A percentile compares a stretch with the other conserved stretches of the same genome.
Evolutionary conservation across 2,329 filamentous ascomycete genomes (phyloP).

Genomic region (Fusarium anthophilum): DNA sequence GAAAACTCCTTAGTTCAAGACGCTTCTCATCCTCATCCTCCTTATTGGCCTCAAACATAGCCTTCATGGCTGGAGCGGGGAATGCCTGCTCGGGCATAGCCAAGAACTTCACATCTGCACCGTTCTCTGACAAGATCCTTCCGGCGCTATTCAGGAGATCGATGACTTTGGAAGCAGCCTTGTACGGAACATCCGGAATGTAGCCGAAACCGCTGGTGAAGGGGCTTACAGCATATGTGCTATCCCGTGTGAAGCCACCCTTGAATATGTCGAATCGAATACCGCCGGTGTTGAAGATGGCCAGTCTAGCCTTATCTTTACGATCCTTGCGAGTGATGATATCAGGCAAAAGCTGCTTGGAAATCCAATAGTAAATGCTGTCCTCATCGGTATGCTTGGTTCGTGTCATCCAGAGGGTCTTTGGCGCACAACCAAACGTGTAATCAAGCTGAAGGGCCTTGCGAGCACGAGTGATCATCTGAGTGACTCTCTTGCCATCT

Average conservation of each 20-base stretch:
- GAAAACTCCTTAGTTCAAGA: slow-evolving; percentile 46
- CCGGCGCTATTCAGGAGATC: slow-evolving; percentile 65
- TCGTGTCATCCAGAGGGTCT: slow-evolving; percentile 82
- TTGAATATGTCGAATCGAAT: slow-evolving; percentile 97
- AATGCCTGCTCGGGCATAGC: slow-evolving; percentile 59
- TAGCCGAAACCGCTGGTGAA: slow-evolving; percentile 83
- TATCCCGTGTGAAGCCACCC: slow-evolving; percentile 88
- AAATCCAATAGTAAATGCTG: slow-evolving; percentile 86
- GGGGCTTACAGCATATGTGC: slow-evolving; percentile 85
- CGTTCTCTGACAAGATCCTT: slow-evolving; percentile 54
- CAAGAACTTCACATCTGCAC: slow-evolving; percentile 57
- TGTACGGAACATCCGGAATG: slow-evolving; percentile 83
- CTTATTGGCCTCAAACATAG: slow-evolving; percentile 21
- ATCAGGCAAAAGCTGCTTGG: slow-evolving; percentile 76
- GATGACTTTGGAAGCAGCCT: slow-evolving; percentile 75
- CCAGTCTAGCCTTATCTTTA: slow-evolving; percentile 70
- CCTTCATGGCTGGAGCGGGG: slow-evolving; percentile 20
- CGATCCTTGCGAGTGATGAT: slow-evolving; percentile 67
- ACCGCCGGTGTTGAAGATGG: slow-evolving; percentile 87
- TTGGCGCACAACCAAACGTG: slow-evolving; percentile 83
- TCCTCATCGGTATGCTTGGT: slow-evolving; percentile 75
- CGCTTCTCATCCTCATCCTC: slow-evolving; percentile 37
- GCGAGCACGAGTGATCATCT: slow-evolving; percentile 75
- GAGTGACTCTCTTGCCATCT: slow-evolving; percentile 76
- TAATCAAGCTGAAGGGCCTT: slow-evolving; percentile 76